Conservation (phyloP, 2,329 filamentous ascomycete species). For the Pestalotiopsis sp. region DNA sequence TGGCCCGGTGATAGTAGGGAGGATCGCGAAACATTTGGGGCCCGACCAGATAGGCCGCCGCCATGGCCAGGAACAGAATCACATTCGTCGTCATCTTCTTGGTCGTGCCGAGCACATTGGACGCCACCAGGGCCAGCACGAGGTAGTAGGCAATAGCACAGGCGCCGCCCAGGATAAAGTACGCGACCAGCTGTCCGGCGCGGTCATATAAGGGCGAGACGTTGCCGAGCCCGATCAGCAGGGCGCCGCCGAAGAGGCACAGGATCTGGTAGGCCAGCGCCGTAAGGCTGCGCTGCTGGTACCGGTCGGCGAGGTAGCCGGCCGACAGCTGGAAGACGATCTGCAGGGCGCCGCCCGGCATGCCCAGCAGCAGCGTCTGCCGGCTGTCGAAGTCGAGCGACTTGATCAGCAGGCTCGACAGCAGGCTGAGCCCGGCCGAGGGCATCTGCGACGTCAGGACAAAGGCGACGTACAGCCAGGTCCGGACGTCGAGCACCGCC, state of each 20-base stretch:
- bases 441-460: slow-evolving; percentile 12
- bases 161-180: slow-evolving; percentile 1
- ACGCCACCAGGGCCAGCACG: slow-evolving; percentile 31
- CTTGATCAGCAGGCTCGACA: slow-evolving; percentile 10
- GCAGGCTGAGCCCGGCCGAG: not conserved
- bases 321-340: slow-evolving; percentile 7
- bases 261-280: not conserved
- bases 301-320: not conserved
- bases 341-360: slow-evolving; percentile 11
- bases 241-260: not conserved
- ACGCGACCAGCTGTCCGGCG: slow-evolving; percentile 7
- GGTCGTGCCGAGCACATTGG: slow-evolving; percentile 36
- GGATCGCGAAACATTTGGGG: slow-evolving; percentile 9
- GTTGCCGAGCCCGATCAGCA: slow-evolving; percentile 9
- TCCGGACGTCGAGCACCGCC: not conserved
- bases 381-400: slow-evolving; percentile 8
- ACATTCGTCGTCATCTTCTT: slow-evolving; percentile 37
- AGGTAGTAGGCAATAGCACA: slow-evolving; percentile 10
- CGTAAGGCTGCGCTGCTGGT: slow-evolving; percentile 2
- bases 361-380: slow-evolving; percentile 8
- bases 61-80: slow-evolving; percentile 26
- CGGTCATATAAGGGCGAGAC: slow-evolving; percentile 10
- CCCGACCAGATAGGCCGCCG: slow-evolving; percentile 4
- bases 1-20: slow-evolving; percentile 10
- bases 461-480: slow-evolving; percentile 10